These are phyloP conservation scores for Suillus alpinus DNA, from an alignment of 768 basidiomycete species.

Conservation along the genomic window DNA sequence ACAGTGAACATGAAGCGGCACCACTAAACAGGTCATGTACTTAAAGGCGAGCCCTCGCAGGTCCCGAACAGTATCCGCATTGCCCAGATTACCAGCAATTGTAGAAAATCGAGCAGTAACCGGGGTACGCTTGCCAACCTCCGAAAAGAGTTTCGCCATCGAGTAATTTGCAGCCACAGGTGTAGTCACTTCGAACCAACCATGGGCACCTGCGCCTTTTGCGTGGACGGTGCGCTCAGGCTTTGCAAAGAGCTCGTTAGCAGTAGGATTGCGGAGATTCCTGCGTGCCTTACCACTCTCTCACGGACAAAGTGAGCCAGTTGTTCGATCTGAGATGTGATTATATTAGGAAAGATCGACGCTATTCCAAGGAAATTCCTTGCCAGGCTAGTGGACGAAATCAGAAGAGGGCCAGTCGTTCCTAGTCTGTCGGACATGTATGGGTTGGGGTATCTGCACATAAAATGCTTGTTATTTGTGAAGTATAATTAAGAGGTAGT, in stretches of 20 bases:
- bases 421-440: conserved; percentile 15
- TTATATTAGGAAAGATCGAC: conserved; percentile 1
- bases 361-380: background rate
- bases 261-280: background rate
- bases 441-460: conserved; percentile 15
- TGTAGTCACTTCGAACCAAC: conserved; percentile 19
- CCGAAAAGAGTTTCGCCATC: conserved; percentile 15
- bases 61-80: conserved; percentile 47
- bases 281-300: conserved; percentile 12
- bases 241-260: background rate
- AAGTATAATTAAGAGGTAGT: background rate
- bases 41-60: conserved; percentile 53
- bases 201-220: conserved; percentile 16
- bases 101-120: conserved; percentile 46
- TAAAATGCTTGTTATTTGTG: background rate
- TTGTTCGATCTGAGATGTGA: conserved; percentile 11
- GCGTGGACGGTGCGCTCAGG: conserved; percentile 18
- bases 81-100: conserved; percentile 51
- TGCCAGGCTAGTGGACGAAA: conserved; percentile 14
- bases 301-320: conserved; percentile 18
- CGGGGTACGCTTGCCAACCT: conserved; percentile 16
- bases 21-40: conserved; percentile 28
- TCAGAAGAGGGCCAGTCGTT: conserved; percentile 12
- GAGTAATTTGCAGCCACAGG: conserved; percentile 13
- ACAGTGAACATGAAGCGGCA: background rate